phyloP scores from a whole-genome alignment of 192 early-diverging fungal species.

The Backusella tuberculispora region DNA sequence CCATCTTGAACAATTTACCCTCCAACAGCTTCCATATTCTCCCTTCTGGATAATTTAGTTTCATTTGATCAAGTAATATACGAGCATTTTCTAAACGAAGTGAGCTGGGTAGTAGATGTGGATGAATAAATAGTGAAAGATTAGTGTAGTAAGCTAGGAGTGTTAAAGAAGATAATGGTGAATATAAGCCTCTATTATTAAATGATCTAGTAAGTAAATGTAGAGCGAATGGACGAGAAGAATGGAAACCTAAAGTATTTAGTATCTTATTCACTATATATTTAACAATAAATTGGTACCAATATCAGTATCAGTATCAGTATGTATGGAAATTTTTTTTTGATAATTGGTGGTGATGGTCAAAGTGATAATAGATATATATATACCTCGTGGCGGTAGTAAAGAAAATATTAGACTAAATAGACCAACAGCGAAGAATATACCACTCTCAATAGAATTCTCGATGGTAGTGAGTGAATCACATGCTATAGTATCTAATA shows the following conservation, averaged over 20 bases:
- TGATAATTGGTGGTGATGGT: not conserved
- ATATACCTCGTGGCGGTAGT: constrained; percentile 39
- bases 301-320: not conserved
- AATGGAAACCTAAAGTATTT: constrained; percentile 39
- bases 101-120: constrained; percentile 30
- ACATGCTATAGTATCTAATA: constrained; percentile 8
- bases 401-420: constrained; percentile 43
- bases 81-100: constrained; percentile 28
- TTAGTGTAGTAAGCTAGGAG: constrained; percentile 40
- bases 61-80: constrained; percentile 30
- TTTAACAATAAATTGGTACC: not conserved
- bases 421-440: constrained; percentile 40
- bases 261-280: constrained; percentile 31
- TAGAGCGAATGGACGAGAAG: constrained; percentile 38
- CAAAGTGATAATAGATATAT: not conserved
- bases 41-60: constrained; percentile 28
- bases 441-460: constrained; percentile 30
- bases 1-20: constrained; percentile 37
- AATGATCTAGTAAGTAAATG: constrained; percentile 35
- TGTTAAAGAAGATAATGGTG: constrained; percentile 28
- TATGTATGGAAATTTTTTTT: not conserved
- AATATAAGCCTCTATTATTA: constrained; percentile 27
- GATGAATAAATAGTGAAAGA: constrained; percentile 37
- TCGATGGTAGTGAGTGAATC: not conserved
- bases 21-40: constrained; percentile 37